A percentile compares a stretch with the other conserved stretches of the same genome.
These are phyloP conservation scores for Trichocladium antarcticum DNA, from an alignment of 495 filamentous ascomycete species.

Conservation along the genomic window DNA sequence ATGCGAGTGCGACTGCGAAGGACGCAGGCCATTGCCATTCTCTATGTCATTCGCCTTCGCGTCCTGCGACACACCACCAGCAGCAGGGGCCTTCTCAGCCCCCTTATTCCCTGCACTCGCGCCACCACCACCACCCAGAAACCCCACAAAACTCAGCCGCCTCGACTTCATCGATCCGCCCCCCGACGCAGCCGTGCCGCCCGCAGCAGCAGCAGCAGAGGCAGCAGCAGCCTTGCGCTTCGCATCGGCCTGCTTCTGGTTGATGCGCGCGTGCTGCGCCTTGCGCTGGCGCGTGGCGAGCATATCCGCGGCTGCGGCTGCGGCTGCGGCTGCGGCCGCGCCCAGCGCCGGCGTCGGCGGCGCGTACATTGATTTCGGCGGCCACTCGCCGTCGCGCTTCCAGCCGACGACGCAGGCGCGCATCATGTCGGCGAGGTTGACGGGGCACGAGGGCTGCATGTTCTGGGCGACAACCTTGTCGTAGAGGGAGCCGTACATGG, in stretches of 20 bases:
- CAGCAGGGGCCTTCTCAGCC: background rate
- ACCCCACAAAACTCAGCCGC: slow-evolving; percentile 22
- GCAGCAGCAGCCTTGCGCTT: slow-evolving; percentile 5
- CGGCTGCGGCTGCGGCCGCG: too few relatives aligned
- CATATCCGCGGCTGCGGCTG: slow-evolving; percentile 23
- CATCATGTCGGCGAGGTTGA: slow-evolving; percentile 73
- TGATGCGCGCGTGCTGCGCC: slow-evolving; percentile 11
- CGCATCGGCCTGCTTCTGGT: slow-evolving; percentile 14
- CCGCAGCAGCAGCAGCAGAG: too few relatives aligned
- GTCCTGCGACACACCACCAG: background rate
- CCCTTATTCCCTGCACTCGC: background rate
- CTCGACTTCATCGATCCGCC: too few relatives aligned
- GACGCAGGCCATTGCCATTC: background rate
- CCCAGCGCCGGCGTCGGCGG: slow-evolving; percentile 23
- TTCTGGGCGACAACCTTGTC: slow-evolving; percentile 70
- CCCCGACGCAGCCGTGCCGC: too few relatives aligned
- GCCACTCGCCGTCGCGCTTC: slow-evolving; percentile 93
- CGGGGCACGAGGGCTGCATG: slow-evolving; percentile 69
- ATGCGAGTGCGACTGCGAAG: slow-evolving; percentile 15
- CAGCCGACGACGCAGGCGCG: slow-evolving; percentile 80
- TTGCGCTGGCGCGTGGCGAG: slow-evolving; percentile 29
- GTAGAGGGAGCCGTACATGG: slow-evolving; percentile 73
- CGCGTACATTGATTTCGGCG: slow-evolving; percentile 47
- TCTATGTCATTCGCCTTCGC: slow-evolving; percentile 6
- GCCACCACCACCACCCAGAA: slow-evolving; percentile 9